Conservation (phyloP, 2,329 filamentous ascomycete species). For the Beauveria sp. region DNA sequence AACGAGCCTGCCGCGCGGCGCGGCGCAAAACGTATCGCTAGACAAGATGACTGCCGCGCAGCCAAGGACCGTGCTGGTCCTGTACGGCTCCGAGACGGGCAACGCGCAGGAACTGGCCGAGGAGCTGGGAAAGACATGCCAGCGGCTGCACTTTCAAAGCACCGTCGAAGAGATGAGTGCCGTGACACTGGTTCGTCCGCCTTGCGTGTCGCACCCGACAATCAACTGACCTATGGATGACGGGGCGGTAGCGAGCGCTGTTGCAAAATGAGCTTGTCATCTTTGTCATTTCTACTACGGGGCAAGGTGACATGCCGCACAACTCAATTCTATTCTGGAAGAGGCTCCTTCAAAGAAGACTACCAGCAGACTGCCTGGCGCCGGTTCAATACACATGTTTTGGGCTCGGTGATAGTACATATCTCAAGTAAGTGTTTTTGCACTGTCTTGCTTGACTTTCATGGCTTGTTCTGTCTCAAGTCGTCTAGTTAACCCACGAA, state of each 20-base stretch:
- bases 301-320: conserved; percentile 84
- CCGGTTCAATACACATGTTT: conserved; percentile 73
- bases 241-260: conserved; percentile 38
- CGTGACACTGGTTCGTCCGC: conserved; percentile 58
- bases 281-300: conserved; percentile 84
- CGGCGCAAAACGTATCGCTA: background rate
- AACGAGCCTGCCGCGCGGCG: background rate
- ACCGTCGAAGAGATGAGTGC: conserved; percentile 70
- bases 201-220: background rate
- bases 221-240: background rate
- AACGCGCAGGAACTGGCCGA: conserved; percentile 88
- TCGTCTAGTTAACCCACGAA: background rate
- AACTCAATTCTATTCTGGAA: conserved; percentile 83
- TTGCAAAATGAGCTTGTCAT: conserved; percentile 53
- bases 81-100: conserved; percentile 93
- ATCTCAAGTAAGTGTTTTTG: conserved; percentile 61
- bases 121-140: conserved; percentile 66
- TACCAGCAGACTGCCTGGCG: conserved; percentile 62
- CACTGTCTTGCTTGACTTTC: background rate
- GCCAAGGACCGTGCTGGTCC: conserved; percentile 51
- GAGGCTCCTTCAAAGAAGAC: conserved; percentile 68
- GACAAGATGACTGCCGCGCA: conserved; percentile 13
- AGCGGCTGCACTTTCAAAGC: conserved; percentile 72
- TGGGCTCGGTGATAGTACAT: conserved; percentile 90
- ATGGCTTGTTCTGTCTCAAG: background rate